Evolutionary conservation across 1,284 basidiomycete species (phyloP), one percentile per base, ranked within the genome.

Genomic region (Acaromyces ingoldii): DNA sequence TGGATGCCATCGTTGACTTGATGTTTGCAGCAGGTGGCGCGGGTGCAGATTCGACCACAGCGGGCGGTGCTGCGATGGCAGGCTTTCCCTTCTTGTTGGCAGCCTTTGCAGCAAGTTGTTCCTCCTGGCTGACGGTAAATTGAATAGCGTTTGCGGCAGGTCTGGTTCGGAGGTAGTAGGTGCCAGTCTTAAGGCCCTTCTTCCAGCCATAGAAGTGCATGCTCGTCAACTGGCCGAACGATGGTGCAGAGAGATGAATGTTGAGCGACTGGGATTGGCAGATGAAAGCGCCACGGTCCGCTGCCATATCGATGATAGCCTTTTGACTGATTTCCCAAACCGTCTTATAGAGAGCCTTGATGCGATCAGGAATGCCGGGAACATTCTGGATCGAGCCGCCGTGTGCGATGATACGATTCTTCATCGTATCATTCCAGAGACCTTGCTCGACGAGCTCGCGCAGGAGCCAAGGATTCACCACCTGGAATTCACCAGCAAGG

Each of bases 201-300:
- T 95, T 95, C 95, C 93, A 98, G 22, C 92, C 95, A 77, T 98
- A 97, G 80, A 98, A 99, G 80, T 98, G 95, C 93, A 97, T 98
- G 66, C 88, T 68, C 17, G 70, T 70, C 53, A 99, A 81, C 78
- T 99, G 95, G 17, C 89, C 90, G 64, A 88, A 83, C 9, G 91
- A 92, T 42, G 95, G 95, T 49, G 88, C 82, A 71, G 89, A 84
- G 40, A 99, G 79, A 77, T 98, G 93, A 54, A 99, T 84, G 78
- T 98, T 98, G 75, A 99, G 78, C 48, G 79, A 80, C 74, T 83
- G 82, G 53, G 75, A 76, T 79, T 99, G 95, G 80, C 92, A 95
- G 77, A 98, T 96, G 80, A 89, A 99, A 1, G 95, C 91, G 34
- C 93, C 95, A 64, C 95, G 91, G 78, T 99, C 95, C 19, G 95